These are phyloP conservation scores for Kuraishia ogatae DNA, from an alignment of 805 yeast genomes.

Conservation along the genomic window DNA sequence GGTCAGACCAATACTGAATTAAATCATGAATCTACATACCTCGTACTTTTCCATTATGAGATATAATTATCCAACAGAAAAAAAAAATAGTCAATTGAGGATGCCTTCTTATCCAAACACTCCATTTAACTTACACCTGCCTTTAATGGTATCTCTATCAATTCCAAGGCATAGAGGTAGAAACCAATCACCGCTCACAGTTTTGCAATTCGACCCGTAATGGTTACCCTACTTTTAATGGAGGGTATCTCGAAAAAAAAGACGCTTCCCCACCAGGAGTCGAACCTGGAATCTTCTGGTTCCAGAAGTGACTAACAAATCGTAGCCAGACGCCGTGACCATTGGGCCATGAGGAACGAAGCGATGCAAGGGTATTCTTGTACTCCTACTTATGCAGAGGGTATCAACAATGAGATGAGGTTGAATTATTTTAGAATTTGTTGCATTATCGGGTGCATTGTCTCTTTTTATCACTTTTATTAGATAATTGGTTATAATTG, in stretches of 20 bases:
- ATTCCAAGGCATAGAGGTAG: not conserved
- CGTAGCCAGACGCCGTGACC: constrained; percentile 74
- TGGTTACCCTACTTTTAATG: not conserved
- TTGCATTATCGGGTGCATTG: too few species aligned
- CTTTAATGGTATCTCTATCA: not conserved
- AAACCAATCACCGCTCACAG: not conserved
- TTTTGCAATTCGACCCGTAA: not conserved
- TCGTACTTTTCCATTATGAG: constrained; percentile 1
- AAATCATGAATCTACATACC: not conserved
- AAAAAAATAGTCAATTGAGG: not conserved
- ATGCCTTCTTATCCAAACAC: too few species aligned
- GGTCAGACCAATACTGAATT: not conserved
- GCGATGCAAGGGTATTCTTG: not conserved
- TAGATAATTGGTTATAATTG: too few species aligned
- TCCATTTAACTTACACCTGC: not conserved
- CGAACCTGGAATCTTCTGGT: constrained; percentile 45
- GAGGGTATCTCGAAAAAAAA: constrained; percentile 6
- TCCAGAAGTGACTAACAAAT: constrained; percentile 20
- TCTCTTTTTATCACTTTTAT: too few species aligned
- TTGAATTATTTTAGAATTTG: too few species aligned
- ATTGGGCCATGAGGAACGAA: constrained; percentile 64
- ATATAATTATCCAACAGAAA: not conserved
- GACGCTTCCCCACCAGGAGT: constrained; percentile 42
- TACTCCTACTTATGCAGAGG: not conserved
- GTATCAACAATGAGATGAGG: too few species aligned